Percentiles rank a stretch among this genome's conserved stretches.
Evolutionary conservation across 257 asterid genomes (phyloP).

Genomic region (Gardenia jasminoides): DNA sequence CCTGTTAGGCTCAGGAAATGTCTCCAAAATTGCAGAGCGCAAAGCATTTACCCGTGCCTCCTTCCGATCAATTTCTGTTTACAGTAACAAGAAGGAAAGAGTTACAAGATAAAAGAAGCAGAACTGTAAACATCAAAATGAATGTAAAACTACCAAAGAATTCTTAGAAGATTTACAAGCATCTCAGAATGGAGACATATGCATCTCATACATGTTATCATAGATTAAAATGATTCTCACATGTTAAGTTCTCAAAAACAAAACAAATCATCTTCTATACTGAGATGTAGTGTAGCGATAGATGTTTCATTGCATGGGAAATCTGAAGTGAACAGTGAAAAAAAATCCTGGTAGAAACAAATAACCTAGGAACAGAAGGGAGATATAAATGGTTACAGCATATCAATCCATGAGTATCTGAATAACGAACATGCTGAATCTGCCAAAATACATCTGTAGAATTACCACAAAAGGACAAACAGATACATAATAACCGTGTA

Average conservation of each 20-base stretch:
- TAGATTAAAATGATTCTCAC: not conserved
- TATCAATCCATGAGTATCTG: not conserved
- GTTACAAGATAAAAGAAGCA: constrained; percentile 13
- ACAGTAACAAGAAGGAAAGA: constrained; percentile 24
- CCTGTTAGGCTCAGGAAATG: constrained; percentile 92
- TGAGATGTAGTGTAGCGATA: not conserved
- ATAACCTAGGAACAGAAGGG: not conserved
- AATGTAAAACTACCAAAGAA: not conserved
- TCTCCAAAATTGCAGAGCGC: constrained; percentile 80
- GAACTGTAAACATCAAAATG: not conserved
- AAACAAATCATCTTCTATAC: not conserved
- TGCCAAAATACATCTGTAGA: not conserved
- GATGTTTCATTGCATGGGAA: not conserved
- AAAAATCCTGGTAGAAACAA: not conserved
- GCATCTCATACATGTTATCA: not conserved
- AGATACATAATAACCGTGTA: not conserved
- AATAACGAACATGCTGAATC: not conserved
- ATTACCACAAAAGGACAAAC: not conserved
- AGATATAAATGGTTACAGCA: not conserved
- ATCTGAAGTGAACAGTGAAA: not conserved
- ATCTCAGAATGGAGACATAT: not conserved
- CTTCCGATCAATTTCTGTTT: constrained; percentile 71
- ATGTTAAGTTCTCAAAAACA: not conserved
- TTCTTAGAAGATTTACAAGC: not conserved
- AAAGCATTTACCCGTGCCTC: constrained; percentile 77